These are phyloP conservation scores for Rachicladosporium sp. DNA, from an alignment of 2,329 filamentous ascomycete species.

Conservation along the genomic window DNA sequence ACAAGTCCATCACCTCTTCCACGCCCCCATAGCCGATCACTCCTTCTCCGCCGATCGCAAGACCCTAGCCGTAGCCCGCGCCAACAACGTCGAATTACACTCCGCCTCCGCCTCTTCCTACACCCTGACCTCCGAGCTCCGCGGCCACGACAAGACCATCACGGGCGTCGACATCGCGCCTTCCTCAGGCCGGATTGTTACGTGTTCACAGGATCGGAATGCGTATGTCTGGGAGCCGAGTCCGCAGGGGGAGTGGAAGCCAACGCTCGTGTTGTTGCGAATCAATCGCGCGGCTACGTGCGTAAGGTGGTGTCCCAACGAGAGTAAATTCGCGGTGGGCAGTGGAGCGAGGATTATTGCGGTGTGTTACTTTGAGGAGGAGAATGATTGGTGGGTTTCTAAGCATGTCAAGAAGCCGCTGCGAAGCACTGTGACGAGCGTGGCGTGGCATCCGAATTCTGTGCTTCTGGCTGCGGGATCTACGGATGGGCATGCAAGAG, in stretches of 20 bases:
- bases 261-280: slow-evolving; percentile 87
- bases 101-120: slow-evolving; percentile 55
- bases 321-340: slow-evolving; percentile 94
- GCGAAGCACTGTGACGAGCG: slow-evolving; percentile 86
- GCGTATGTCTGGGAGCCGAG: slow-evolving; percentile 96
- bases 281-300: slow-evolving; percentile 96
- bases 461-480: slow-evolving; percentile 88
- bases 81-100: slow-evolving; percentile 85
- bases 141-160: slow-evolving; percentile 92
- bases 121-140: slow-evolving; percentile 79
- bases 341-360: slow-evolving; percentile 92
- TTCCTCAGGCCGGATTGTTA: slow-evolving; percentile 82
- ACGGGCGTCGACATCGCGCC: slow-evolving; percentile 94
- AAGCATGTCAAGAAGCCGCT: slow-evolving; percentile 99
- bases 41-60: slow-evolving; percentile 89
- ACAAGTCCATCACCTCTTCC: slow-evolving; percentile 93
- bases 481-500: slow-evolving; percentile 91
- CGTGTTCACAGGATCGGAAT: slow-evolving; percentile 96
- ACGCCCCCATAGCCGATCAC: slow-evolving; percentile 91
- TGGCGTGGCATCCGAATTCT: slow-evolving; percentile 95
- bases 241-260: slow-evolving; percentile 79
- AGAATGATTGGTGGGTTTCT: slow-evolving; percentile 99
- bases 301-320: slow-evolving; percentile 91
- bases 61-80: slow-evolving; percentile 80
- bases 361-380: slow-evolving; percentile 96